Conservation (phyloP, 2,329 filamentous ascomycete genomes). For the Ceratocystis albifundus region DNA sequence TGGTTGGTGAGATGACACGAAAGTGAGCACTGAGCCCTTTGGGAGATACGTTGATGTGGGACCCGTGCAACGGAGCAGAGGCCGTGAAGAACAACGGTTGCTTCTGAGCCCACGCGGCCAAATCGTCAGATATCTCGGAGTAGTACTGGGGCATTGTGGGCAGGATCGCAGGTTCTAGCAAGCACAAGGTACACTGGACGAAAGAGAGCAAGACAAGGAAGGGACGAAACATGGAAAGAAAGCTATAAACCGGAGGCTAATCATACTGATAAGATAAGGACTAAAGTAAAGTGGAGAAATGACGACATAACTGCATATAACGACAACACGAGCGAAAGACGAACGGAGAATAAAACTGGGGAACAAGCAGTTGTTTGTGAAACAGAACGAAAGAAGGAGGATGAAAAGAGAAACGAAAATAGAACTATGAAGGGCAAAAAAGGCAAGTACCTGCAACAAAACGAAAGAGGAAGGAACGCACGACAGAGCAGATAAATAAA, state of each 20-base stretch:
- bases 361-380: neutral
- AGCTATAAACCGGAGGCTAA: neutral
- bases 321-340: neutral
- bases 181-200: neutral
- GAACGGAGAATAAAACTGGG: neutral
- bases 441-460: too few species aligned
- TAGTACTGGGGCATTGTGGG: constrained; percentile 46
- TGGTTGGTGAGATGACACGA: constrained; percentile 45
- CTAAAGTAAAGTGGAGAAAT: constrained; percentile 4
- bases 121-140: constrained; percentile 41
- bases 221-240: neutral
- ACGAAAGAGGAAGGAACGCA: too few species aligned
- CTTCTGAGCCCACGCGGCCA: constrained; percentile 50
- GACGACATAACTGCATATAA: neutral
- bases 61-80: constrained; percentile 54
- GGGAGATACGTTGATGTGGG: constrained; percentile 65
- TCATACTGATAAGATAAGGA: neutral
- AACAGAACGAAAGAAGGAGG: neutral
- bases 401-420: neutral
- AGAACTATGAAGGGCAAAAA: neutral
- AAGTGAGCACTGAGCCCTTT: constrained; percentile 59
- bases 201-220: too few species aligned
- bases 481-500: constrained; percentile 5
- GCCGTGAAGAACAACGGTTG: constrained; percentile 68
- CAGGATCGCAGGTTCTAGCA: neutral